Evolutionary conservation across 2,329 filamentous ascomycete genomes (phyloP).

Genomic region (Colletotrichum acutatum): DNA sequence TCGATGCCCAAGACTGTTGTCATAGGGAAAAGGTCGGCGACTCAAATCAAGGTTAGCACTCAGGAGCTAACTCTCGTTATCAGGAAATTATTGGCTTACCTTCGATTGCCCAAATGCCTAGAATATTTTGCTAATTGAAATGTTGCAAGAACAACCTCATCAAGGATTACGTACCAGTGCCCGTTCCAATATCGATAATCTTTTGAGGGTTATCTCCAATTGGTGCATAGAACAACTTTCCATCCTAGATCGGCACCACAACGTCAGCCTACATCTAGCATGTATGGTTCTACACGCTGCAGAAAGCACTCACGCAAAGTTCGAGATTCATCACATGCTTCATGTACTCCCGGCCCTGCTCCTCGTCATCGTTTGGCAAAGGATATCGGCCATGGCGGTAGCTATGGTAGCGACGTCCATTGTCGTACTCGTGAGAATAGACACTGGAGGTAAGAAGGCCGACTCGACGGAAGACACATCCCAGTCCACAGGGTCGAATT

Average conservation of each 20-base stretch:
- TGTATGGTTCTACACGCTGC: too few relatives aligned
- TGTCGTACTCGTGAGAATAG: slow-evolving; percentile 53
- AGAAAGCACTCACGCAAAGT: too few relatives aligned
- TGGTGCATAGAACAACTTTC: slow-evolving; percentile 47
- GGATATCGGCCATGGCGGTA: slow-evolving; percentile 57
- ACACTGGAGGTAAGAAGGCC: slow-evolving; percentile 48
- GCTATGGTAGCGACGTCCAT: slow-evolving; percentile 55
- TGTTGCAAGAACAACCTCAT: too few relatives aligned
- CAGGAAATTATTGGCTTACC: too few relatives aligned
- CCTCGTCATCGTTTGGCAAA: slow-evolving; percentile 57
- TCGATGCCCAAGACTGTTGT: slow-evolving; percentile 45
- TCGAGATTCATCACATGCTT: slow-evolving; percentile 56
- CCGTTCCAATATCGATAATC: slow-evolving; percentile 55
- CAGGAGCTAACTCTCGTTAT: too few relatives aligned
- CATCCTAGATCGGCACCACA: too few relatives aligned
- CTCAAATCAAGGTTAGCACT: too few relatives aligned
- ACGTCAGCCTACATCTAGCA: too few relatives aligned
- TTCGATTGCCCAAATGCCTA: too few relatives aligned
- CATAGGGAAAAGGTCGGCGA: neutral
- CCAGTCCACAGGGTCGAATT: slow-evolving; percentile 34
- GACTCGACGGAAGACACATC: slow-evolving; percentile 43
- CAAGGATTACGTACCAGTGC: slow-evolving; percentile 51
- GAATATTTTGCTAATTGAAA: too few relatives aligned
- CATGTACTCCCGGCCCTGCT: slow-evolving; percentile 58
- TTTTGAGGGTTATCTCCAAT: slow-evolving; percentile 47